A percentile compares a stretch with the other conserved stretches of the same genome.
phyloP scores from a whole-genome alignment of 768 basidiomycete species.

The Boletus insuetus region DNA sequence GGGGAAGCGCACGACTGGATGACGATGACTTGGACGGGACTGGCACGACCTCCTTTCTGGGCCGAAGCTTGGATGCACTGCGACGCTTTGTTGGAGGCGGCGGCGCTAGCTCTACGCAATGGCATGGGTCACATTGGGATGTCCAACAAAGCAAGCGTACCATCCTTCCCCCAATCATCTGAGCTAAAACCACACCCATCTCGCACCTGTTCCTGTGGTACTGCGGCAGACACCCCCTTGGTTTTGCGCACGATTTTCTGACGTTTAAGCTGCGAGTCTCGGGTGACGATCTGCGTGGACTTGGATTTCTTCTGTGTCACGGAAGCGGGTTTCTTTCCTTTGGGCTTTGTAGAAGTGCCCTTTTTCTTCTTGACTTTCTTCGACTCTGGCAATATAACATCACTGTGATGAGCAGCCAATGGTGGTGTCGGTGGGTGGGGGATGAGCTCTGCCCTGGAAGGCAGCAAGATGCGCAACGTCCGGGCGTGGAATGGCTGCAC shows the following conservation, averaged over 20 bases:
- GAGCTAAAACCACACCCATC: conserved; percentile 3
- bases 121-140: background rate
- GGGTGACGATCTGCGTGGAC: background rate
- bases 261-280: background rate
- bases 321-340: background rate
- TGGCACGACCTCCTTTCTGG: conserved; percentile 1
- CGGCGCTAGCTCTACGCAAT: conserved; percentile 14
- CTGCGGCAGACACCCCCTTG: background rate
- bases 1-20: conserved; percentile 15
- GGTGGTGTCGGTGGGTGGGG: background rate
- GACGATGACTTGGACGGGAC: background rate
- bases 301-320: conserved; percentile 8
- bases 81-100: conserved; percentile 3
- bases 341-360: background rate
- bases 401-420: background rate
- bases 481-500: conserved; percentile 12
- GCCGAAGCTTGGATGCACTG: background rate
- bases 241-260: conserved; percentile 2
- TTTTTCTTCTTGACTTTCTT: background rate
- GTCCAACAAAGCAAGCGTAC: conserved; percentile 3
- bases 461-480: conserved; percentile 6
- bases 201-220: background rate
- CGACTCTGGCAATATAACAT: background rate
- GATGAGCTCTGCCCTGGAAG: background rate
- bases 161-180: conserved; percentile 26